Evolutionary conservation across 225 moss, liverwort and hornwort genomes (phyloP).

Genomic region (Pleurozium schreberi): DNA sequence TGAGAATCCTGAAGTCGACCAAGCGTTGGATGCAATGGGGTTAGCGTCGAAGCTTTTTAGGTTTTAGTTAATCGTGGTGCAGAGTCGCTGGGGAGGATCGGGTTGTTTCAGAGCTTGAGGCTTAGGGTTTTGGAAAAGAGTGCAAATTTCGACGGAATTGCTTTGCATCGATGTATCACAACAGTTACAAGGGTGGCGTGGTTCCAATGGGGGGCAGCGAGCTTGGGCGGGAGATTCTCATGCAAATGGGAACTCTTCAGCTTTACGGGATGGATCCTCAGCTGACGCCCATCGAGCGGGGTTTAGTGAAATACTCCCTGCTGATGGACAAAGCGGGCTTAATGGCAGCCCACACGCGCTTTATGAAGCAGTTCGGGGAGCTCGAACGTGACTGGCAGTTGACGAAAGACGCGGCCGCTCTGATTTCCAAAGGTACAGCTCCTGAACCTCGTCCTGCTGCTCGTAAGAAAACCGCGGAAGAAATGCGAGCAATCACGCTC

Average conservation of each 20-base stretch:
- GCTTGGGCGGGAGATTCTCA: constrained; percentile 41
- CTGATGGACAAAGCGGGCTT: constrained; percentile 35
- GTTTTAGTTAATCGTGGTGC: neutral
- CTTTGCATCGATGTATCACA: neutral
- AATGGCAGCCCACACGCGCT: constrained; percentile 39
- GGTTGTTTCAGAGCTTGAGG: neutral
- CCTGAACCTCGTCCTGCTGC: constrained; percentile 1
- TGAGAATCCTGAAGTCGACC: neutral
- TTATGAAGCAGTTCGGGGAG: constrained; percentile 47
- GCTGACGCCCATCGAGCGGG: constrained; percentile 33
- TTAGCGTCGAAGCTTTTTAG: neutral
- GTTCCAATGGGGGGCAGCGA: constrained; percentile 19
- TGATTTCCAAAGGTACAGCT: neutral
- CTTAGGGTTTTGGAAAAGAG: neutral
- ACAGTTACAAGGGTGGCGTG: constrained; percentile 8
- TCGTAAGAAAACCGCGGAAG: constrained; percentile 17
- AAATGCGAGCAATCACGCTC: constrained; percentile 35
- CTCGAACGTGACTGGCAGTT: constrained; percentile 54
- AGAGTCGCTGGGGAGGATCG: neutral
- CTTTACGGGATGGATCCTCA: constrained; percentile 50
- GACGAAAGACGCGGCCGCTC: constrained; percentile 23
- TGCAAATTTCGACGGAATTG: neutral
- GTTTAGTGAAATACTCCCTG: constrained; percentile 31
- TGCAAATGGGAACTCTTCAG: constrained; percentile 45
- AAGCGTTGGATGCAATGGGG: neutral